Evolutionary conservation across 345 rosid genomes (phyloP), one percentile per base, ranked within the genome.

Genomic region (Linum usitatissimum): DNA sequence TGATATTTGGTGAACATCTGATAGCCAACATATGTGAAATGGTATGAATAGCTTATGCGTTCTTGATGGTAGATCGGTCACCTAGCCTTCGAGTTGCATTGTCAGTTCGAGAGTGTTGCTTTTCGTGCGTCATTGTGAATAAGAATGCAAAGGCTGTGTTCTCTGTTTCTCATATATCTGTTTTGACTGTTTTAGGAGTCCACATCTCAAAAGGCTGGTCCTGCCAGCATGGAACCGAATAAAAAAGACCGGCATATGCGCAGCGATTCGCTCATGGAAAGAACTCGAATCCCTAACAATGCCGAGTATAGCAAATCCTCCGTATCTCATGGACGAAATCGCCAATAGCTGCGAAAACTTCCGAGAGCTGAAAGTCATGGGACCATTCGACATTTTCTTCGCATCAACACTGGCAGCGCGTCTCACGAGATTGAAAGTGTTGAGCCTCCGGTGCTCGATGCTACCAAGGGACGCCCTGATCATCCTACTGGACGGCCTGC

Each of bases 181-280:
- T 18, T 18, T 3, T 55, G 3, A 9, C 28, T 19, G 21, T n/a
- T 55, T 55, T 69, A 92, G 98, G 83, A 81, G 84, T 64, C 94
- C 90, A 0, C 70, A 53, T 8, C 78, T 92, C 69, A 80, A 67
- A 62, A 81, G 86, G 39, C 75, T 92, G 7, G 91, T 92, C 21
- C 51, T 89, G 65, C 98, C 95, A 0, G 96, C 95, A 20, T 89
- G 91, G 96, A 89, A 89, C 77, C 77, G 88, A 72, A 81, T 92
- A 72, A 85, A 82, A 67, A 79, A 72, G 77, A 76, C 81, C 0
- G 90, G 83, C 38, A 85, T 92, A 58, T 84, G 91, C 82, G 78
- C 71, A 65, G 90, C 96, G 2, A 79, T 89, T 74, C 78, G 69
- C 7, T 63, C 67, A 61, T 92, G 95, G 95, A 79, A 54, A 60